Percentiles rank a stretch among this genome's conserved stretches.
phyloP scores from a whole-genome alignment of 192 early-diverging fungal species.

The Coemansia sp. region DNA sequence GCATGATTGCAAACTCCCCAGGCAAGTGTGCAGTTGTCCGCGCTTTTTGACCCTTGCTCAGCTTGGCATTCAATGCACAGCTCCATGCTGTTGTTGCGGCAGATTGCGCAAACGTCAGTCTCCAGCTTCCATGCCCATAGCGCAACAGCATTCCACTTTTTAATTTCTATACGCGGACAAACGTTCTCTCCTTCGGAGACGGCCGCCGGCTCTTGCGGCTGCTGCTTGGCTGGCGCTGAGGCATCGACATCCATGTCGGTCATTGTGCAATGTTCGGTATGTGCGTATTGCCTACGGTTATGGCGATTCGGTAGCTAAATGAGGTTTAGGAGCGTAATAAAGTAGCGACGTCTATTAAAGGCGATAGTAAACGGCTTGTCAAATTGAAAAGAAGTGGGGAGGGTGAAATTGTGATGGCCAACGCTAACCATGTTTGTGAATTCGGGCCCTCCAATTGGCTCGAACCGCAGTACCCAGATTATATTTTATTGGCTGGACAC shows the following conservation, averaged over 20 bases:
- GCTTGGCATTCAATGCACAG: conserved; percentile 99
- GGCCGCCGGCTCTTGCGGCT: conserved; percentile 2
- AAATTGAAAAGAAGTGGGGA: too few relatives aligned
- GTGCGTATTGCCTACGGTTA: background rate
- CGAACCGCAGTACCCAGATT: too few relatives aligned
- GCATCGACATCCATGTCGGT: conserved; percentile 35
- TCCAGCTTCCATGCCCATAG: conserved; percentile 99
- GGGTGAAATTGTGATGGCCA: too few relatives aligned
- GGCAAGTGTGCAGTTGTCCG: conserved; percentile 93
- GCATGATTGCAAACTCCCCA: conserved; percentile 99
- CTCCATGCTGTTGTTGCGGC: conserved; percentile 99
- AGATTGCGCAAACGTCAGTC: conserved; percentile 98
- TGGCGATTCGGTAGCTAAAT: background rate
- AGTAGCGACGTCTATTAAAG: too few relatives aligned
- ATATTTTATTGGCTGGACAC: background rate
- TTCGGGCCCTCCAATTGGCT: background rate
- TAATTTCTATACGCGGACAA: conserved; percentile 91
- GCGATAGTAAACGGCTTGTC: background rate
- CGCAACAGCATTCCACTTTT: conserved; percentile 99
- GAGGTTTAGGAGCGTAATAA: too few relatives aligned
- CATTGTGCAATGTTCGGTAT: conserved; percentile 1
- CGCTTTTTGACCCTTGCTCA: conserved; percentile 90
- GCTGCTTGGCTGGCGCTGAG: conserved; percentile 6
- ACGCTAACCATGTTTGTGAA: background rate
- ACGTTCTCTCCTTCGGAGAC: conserved; percentile 11